Evolutionary conservation across 176 grass and related monocot genomes (phyloP), one percentile per base, ranked within the genome.

Genomic region (Echinochloa phyllopogon): DNA sequence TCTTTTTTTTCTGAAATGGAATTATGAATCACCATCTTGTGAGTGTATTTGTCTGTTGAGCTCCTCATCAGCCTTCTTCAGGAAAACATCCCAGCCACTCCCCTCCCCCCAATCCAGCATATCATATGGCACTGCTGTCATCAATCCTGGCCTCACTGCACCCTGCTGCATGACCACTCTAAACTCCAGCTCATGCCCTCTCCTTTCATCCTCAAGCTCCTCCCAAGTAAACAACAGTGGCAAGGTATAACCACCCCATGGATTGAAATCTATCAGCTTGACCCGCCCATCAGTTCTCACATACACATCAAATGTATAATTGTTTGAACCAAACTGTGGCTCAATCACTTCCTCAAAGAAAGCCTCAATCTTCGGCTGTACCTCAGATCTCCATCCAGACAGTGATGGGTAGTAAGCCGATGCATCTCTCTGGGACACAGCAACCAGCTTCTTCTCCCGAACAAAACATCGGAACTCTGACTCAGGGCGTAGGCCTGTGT

Each of bases 391-490:
- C 89, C 89, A 90, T 44, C 50, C 75, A 44, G 89, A 83, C n/a
- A 98, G 77, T 4, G 91, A 89, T 47, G 91, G 93, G 59, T 98
- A 94, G 73, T 94, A 98, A 20, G 91, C 93, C 40, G 91, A 95
- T n/a, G 92, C 85, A 6, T 98, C 93, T 66, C 96, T 84, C 83
- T 98, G 96, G 63, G 91, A 95, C 20, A 94, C 47, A 20, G 83
- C 91, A 2, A 95, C 53, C 23, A 98, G 87, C 40, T 60, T 81
- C 21, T 40, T 60, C 38, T n/a, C 66, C 67, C 81, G 14, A 27
- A 90, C 96, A 23, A 98, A 98, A 63, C 96, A 98, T 4, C 96
- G 91, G 53, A 98, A 98, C 86, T 98, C 96, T 14, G 89, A 95
- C 68, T 95, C 93, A 3, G 96, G 91, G 7, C 91, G 84, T 10